A percentile compares a stretch with the other conserved stretches of the same genome.
Conservation (phyloP, 495 filamentous ascomycete species). For the Clohesyomyces aquaticus region DNA sequence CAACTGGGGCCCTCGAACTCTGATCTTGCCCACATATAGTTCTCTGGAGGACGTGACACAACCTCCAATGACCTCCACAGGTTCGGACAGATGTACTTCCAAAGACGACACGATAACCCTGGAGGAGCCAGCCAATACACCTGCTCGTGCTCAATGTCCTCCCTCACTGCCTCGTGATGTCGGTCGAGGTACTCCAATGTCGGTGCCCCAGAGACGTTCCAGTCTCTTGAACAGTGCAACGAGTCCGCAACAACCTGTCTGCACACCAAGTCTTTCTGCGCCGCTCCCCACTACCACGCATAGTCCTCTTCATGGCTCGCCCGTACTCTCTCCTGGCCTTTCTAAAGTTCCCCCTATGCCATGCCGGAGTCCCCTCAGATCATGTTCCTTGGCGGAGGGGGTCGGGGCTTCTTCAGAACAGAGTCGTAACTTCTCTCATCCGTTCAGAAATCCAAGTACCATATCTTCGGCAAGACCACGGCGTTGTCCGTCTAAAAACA, state of each 20-base stretch:
- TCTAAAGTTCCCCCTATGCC: slow-evolving; percentile 1
- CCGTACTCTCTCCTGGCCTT: background rate
- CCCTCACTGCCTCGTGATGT: no score
- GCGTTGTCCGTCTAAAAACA: background rate
- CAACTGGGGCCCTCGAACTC: background rate
- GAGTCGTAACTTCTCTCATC: slow-evolving; percentile 16
- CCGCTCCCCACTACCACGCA: no score
- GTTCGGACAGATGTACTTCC: background rate
- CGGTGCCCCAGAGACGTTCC: no score
- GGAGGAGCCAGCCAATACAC: background rate
- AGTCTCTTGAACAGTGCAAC: no score
- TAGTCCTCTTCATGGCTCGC: no score
- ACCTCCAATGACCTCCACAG: background rate
- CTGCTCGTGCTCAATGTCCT: no score
- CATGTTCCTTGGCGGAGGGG: background rate
- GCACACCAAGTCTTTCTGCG: no score
- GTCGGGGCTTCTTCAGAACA: background rate
- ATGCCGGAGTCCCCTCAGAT: slow-evolving; percentile 6
- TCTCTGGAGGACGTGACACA: background rate
- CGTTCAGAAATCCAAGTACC: background rate
- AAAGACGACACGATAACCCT: background rate
- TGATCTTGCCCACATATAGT: background rate
- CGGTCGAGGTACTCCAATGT: no score
- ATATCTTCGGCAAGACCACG: background rate
- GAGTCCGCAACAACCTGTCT: no score